Conservation (phyloP, 2,329 filamentous ascomycete species). For the Cercospora sp. region DNA sequence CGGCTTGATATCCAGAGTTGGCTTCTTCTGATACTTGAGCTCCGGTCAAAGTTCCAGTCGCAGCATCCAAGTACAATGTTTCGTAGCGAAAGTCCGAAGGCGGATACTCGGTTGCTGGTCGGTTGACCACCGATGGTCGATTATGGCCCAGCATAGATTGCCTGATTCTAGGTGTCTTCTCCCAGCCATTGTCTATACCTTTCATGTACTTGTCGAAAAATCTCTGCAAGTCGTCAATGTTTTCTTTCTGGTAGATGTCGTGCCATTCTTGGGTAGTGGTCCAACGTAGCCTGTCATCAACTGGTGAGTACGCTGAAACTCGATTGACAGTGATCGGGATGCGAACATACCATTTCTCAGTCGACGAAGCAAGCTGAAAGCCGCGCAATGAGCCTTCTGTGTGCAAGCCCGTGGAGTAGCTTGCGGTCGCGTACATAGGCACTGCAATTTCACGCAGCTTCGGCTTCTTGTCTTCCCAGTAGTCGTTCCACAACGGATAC, state of each 20-base stretch:
- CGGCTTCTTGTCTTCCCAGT: conserved; percentile 30
- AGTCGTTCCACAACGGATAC: neutral
- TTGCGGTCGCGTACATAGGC: conserved; percentile 26
- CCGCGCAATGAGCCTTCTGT: conserved; percentile 34
- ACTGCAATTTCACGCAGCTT: conserved; percentile 30
- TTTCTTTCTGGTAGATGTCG: conserved; percentile 42
- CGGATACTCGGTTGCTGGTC: neutral
- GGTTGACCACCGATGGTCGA: conserved; percentile 6
- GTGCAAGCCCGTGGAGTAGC: conserved; percentile 22
- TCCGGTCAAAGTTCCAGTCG: neutral
- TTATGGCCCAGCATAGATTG: conserved; percentile 31
- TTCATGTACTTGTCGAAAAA: conserved; percentile 54
- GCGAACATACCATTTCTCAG: conserved; percentile 45
- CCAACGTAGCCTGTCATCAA: conserved; percentile 35
- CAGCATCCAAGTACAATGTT: neutral
- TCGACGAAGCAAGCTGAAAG: conserved; percentile 41
- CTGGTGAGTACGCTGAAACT: neutral
- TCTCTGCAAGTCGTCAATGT: conserved; percentile 41
- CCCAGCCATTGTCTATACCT: conserved; percentile 49
- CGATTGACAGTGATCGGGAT: too few relatives aligned
- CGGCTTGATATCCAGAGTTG: conserved; percentile 2
- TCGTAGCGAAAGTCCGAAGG: neutral
- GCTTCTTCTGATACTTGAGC: neutral
- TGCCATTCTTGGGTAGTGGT: conserved; percentile 49
- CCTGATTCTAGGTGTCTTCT: conserved; percentile 51